Conservation (phyloP, 106 monocot genomes). For the Allium fistulosum region DNA sequence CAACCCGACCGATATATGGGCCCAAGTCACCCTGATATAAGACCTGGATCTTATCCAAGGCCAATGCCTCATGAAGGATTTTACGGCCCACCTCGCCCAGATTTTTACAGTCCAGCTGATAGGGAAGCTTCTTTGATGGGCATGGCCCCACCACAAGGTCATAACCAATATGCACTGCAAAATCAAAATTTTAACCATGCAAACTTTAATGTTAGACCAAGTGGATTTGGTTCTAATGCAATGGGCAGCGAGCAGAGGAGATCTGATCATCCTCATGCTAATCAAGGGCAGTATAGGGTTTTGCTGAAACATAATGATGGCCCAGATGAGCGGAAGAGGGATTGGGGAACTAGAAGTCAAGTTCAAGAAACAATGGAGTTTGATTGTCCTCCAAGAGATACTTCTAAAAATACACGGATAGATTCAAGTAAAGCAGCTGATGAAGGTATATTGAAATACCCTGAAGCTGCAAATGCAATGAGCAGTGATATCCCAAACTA, state of each 20-base stretch:
- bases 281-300: conserved; percentile 41
- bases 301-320: conserved; percentile 58
- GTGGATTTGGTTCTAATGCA: conserved; percentile 13
- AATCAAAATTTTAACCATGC: conserved; percentile 15
- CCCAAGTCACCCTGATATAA: conserved; percentile 33
- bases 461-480: conserved; percentile 2
- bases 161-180: conserved; percentile 24
- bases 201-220: conserved; percentile 13
- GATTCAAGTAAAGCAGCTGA: conserved; percentile 14
- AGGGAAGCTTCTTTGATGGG: conserved; percentile 17
- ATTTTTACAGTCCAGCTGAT: conserved; percentile 20
- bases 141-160: conserved; percentile 16
- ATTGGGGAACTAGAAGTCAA: neutral
- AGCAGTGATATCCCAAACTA: conserved; percentile 13
- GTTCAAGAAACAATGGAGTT: conserved; percentile 4
- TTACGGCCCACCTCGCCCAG: conserved; percentile 34
- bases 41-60: conserved; percentile 52
- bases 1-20: conserved; percentile 47
- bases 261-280: conserved; percentile 15
- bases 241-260: conserved; percentile 23
- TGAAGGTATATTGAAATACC: conserved; percentile 13
- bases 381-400: neutral
- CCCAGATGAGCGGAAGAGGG: conserved; percentile 12
- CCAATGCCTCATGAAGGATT: conserved; percentile 51
- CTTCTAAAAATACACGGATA: neutral